Conservation (phyloP, 768 basidiomycete species). For the Tricholoma hemisulphureum region DNA sequence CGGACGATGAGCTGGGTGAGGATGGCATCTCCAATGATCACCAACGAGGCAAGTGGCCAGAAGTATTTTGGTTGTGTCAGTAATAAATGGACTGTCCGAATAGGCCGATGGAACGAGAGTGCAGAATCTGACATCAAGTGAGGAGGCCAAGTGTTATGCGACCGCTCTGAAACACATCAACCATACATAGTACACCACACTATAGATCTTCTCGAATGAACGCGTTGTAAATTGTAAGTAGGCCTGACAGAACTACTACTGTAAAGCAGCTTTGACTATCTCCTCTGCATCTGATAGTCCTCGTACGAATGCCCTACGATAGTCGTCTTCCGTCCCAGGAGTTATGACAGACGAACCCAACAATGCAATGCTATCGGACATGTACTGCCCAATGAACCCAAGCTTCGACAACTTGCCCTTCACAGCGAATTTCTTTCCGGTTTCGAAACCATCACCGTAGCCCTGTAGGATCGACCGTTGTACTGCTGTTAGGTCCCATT, state of each 20-base stretch:
- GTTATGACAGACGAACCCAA: conserved; percentile 35
- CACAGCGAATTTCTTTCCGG: conserved; percentile 54
- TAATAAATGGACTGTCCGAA: conserved; percentile 31
- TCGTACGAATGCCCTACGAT: conserved; percentile 44
- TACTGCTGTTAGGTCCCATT: conserved; percentile 15
- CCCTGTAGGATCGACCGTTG: conserved; percentile 37
- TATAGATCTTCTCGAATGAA: no score
- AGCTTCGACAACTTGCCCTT: conserved; percentile 44
- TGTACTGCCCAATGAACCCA: conserved; percentile 62
- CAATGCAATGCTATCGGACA: conserved; percentile 45
- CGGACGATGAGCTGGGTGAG: conserved; percentile 80
- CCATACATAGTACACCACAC: no score
- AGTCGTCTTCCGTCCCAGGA: conserved; percentile 41
- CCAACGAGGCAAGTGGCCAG: conserved; percentile 60
- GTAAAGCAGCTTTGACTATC: conserved; percentile 1
- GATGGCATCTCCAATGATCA: conserved; percentile 71
- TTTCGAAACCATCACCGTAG: conserved; percentile 58
- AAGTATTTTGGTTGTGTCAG: conserved; percentile 61
- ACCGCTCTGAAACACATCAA: no score
- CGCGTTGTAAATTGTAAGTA: neutral
- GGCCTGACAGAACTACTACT: neutral
- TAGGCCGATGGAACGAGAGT: conserved; percentile 7
- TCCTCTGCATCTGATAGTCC: conserved; percentile 36
- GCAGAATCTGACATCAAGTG: conserved; percentile 10
- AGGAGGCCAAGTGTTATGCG: neutral